These are phyloP conservation scores for Penicillium sumatraense DNA, from an alignment of 2,329 filamentous ascomycete genomes.

Conservation along the genomic window DNA sequence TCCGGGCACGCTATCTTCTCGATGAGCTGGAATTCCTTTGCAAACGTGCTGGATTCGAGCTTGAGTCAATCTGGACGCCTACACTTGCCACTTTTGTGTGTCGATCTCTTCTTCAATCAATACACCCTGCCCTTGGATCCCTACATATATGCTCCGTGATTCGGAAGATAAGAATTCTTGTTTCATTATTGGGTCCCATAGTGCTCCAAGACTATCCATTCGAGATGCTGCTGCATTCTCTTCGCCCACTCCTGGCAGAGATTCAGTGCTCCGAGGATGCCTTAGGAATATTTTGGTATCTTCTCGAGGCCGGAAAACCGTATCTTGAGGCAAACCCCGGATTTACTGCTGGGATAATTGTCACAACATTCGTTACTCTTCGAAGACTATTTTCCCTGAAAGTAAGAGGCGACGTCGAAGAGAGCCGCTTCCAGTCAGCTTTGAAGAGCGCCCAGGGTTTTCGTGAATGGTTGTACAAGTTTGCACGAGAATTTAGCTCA, in stretches of 20 bases:
- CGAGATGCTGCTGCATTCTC: conserved; percentile 84
- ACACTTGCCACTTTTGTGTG: conserved; percentile 74
- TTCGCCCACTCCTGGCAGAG: conserved; percentile 79
- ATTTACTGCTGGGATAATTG: conserved; percentile 78
- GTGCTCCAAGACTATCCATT: conserved; percentile 80
- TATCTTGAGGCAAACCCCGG: conserved; percentile 70
- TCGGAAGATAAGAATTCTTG: conserved; percentile 79
- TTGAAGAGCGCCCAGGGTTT: conserved; percentile 77
- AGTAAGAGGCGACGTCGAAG: conserved; percentile 80
- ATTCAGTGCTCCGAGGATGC: conserved; percentile 89
- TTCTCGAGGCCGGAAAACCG: conserved; percentile 69
- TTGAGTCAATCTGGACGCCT: conserved; percentile 73
- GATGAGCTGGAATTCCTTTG: conserved; percentile 80
- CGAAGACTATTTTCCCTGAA: conserved; percentile 74
- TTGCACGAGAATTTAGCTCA: conserved; percentile 67
- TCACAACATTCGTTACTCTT: conserved; percentile 80
- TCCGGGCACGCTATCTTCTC: conserved; percentile 76
- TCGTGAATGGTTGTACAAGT: conserved; percentile 75
- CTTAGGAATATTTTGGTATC: conserved; percentile 82
- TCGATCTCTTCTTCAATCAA: conserved; percentile 76
- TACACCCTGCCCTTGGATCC: conserved; percentile 82
- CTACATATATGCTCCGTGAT: conserved; percentile 85
- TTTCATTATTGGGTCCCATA: conserved; percentile 74
- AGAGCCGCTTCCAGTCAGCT: conserved; percentile 78
- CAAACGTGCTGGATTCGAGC: conserved; percentile 68